These are phyloP conservation scores for Skeletonema potamos DNA, from an alignment of 108 stramenopile species.

Conservation along the genomic window DNA sequence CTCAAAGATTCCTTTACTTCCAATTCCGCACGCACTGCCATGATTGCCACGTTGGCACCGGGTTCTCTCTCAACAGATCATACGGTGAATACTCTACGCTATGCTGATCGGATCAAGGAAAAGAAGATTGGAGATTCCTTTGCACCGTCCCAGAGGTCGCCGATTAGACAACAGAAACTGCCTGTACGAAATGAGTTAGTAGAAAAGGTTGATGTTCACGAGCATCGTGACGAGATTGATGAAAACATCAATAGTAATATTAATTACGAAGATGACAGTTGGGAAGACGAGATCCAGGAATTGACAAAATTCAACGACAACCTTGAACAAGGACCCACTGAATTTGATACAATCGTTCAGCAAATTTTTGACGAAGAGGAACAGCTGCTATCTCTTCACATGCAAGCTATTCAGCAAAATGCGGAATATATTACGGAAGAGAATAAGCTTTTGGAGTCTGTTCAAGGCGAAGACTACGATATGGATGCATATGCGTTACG, in stretches of 20 bases:
- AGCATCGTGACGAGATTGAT: conserved; percentile 7
- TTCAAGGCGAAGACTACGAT: conserved; percentile 91
- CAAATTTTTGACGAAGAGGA: conserved; percentile 94
- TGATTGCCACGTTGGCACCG: conserved; percentile 98
- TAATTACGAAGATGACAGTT: conserved; percentile 2
- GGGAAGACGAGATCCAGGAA: background rate
- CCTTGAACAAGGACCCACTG: conserved; percentile 8
- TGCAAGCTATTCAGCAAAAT: conserved; percentile 83
- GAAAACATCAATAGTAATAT: background rate
- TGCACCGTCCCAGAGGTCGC: conserved; percentile 5
- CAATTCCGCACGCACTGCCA: conserved; percentile 89
- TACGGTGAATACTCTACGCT: conserved; percentile 97
- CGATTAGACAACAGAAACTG: conserved; percentile 10
- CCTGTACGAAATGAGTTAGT: background rate
- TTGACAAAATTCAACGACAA: conserved; percentile 21
- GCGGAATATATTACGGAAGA: conserved; percentile 96
- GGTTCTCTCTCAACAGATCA: conserved; percentile 94
- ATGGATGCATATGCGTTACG: conserved; percentile 90
- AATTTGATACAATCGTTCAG: conserved; percentile 81
- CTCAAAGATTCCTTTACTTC: conserved; percentile 97
- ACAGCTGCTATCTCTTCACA: conserved; percentile 92
- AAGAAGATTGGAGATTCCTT: conserved; percentile 42
- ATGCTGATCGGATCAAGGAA: conserved; percentile 95
- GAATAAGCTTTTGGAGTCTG: conserved; percentile 81
- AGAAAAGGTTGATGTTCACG: background rate